Evolutionary conservation across 768 basidiomycete genomes (phyloP).

Genomic region (Rhodosporidiobolus odoratus): DNA sequence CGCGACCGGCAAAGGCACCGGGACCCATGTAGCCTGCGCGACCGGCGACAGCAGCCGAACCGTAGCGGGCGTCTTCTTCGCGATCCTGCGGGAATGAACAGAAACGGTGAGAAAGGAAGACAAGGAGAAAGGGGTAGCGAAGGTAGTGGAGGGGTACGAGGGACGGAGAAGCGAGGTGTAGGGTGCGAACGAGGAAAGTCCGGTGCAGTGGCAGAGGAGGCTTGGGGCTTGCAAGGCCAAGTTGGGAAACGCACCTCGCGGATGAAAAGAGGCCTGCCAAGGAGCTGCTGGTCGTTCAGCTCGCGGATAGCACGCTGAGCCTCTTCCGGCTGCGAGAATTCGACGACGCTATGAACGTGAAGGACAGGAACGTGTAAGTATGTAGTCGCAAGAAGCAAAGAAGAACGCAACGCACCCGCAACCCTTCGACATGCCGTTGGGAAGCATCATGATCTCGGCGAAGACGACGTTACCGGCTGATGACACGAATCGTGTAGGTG

Average conservation of each 20-base stretch:
- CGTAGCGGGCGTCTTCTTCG: conserved; percentile 91
- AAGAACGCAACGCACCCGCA: conserved; percentile 72
- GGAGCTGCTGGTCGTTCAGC: conserved; percentile 78
- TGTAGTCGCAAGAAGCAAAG: not conserved
- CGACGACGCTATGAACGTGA: conserved; percentile 74
- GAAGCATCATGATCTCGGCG: conserved; percentile 97
- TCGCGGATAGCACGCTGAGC: conserved; percentile 82
- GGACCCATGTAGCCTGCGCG: conserved; percentile 41
- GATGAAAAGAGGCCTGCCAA: conserved; percentile 92
- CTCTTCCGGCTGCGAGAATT: conserved; percentile 84
- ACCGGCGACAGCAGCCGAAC: conserved; percentile 88
- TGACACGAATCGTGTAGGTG: not conserved
- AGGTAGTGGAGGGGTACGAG: no score
- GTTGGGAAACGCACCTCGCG: conserved; percentile 80
- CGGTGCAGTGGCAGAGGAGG: no score
- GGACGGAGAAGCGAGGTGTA: no score
- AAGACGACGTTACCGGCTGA: conserved; percentile 99
- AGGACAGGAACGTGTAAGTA: not conserved
- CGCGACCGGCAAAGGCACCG: conserved; percentile 27
- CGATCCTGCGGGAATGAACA: conserved; percentile 68
- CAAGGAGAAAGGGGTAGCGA: not conserved
- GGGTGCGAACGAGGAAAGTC: no score
- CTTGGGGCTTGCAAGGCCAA: no score
- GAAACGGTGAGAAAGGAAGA: not conserved
- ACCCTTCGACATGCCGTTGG: conserved; percentile 93